Evolutionary conservation across 306 rosid species (phyloP).

Genomic region (Begonia fuchsioides): DNA sequence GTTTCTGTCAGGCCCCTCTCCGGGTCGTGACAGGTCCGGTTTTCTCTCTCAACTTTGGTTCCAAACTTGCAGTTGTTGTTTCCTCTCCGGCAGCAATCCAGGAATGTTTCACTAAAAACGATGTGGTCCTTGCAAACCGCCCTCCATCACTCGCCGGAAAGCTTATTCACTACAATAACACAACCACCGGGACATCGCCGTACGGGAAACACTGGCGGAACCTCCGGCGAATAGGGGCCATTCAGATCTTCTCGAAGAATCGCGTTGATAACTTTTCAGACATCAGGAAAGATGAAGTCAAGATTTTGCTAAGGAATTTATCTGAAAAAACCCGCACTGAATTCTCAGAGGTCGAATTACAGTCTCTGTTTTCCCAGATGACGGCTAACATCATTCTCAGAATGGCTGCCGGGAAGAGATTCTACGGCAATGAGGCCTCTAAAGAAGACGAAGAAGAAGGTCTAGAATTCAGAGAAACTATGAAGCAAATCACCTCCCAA

Average conservation of each 20-base stretch:
- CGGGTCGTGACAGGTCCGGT: too few relatives aligned
- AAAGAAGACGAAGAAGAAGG: slow-evolving; percentile 23
- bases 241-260: slow-evolving; percentile 41
- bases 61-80: slow-evolving; percentile 24
- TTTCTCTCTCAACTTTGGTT: slow-evolving; percentile 17
- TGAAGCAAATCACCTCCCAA: slow-evolving; percentile 9
- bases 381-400: slow-evolving; percentile 45
- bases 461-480: slow-evolving; percentile 17
- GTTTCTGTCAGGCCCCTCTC: too few relatives aligned
- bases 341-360: slow-evolving; percentile 23
- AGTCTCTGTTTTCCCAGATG: slow-evolving; percentile 22
- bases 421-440: slow-evolving; percentile 20
- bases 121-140: slow-evolving; percentile 43
- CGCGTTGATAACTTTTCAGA: slow-evolving; percentile 16
- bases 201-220: slow-evolving; percentile 88
- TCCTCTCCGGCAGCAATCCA: slow-evolving; percentile 30
- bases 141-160: slow-evolving; percentile 13
- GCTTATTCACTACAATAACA: slow-evolving; percentile 27
- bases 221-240: slow-evolving; percentile 48
- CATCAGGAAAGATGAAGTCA: slow-evolving; percentile 31
- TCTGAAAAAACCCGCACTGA: neutral
- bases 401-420: slow-evolving; percentile 61
- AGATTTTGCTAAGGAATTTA: slow-evolving; percentile 19
- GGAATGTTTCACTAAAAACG: slow-evolving; percentile 66
- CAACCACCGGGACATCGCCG: slow-evolving; percentile 14